Conservation (phyloP, 345 rosid genomes). For the Combretum micranthum region DNA sequence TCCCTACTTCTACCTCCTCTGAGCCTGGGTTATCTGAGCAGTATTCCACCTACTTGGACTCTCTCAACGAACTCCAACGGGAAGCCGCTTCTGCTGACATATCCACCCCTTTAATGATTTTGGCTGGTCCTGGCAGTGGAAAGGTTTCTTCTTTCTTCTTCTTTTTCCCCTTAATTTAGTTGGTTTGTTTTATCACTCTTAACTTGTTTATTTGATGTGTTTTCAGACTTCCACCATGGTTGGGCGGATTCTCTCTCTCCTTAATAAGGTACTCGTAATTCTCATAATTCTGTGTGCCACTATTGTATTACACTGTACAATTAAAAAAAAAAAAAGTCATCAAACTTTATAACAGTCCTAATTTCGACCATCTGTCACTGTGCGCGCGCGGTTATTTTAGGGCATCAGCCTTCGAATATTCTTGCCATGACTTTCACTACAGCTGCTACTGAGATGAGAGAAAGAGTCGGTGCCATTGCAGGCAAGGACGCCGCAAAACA, state of each 20-base stretch:
- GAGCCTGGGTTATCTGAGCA: conserved; percentile 44
- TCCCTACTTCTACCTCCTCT: conserved; percentile 12
- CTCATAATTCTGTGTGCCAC: background rate
- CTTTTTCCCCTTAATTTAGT: background rate
- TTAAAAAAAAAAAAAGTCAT: background rate
- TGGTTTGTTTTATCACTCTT: conserved; percentile 2
- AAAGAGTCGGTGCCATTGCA: conserved; percentile 63
- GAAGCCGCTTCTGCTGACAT: conserved; percentile 77
- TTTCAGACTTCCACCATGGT: conserved; percentile 93
- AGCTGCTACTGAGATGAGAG: conserved; percentile 97
- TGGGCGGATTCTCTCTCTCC: conserved; percentile 76
- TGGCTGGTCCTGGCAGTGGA: conserved; percentile 98
- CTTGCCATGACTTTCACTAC: conserved; percentile 98
- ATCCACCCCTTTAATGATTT: conserved; percentile 77
- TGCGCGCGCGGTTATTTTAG: conserved; percentile 19
- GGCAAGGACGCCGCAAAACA: conserved; percentile 82
- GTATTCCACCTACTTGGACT: conserved; percentile 50
- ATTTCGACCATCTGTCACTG: background rate
- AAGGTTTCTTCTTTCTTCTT: conserved; percentile 43
- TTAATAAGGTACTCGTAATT: conserved; percentile 48
- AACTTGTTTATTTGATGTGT: conserved; percentile 16
- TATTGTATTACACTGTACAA: background rate
- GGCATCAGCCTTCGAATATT: conserved; percentile 78
- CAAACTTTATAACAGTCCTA: background rate
- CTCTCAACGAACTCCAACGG: conserved; percentile 76